These are phyloP conservation scores for Theileria parva DNA, from an alignment of 169 alveolate genomes.

Conservation along the genomic window DNA sequence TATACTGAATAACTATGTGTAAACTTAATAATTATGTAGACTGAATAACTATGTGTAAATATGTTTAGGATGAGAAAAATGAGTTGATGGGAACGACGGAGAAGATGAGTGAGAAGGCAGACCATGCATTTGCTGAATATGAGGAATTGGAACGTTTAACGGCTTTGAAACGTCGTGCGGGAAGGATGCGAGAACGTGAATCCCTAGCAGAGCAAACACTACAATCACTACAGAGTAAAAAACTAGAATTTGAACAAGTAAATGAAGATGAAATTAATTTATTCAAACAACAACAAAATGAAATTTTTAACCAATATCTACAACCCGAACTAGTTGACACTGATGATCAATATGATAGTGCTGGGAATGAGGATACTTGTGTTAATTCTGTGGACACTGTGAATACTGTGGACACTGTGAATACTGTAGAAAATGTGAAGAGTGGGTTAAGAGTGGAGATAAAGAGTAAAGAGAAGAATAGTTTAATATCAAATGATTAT, in stretches of 20 bases:
- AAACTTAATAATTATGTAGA: background rate
- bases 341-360: too few relatives aligned
- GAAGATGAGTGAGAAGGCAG: slow-evolving; percentile 65
- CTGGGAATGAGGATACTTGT: background rate
- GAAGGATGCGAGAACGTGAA: slow-evolving; percentile 65
- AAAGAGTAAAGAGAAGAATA: background rate
- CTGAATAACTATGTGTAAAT: background rate
- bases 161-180: slow-evolving; percentile 60
- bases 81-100: slow-evolving; percentile 56
- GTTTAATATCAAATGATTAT: background rate
- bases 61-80: slow-evolving; percentile 53
- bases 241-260: slow-evolving; percentile 20
- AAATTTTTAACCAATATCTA: slow-evolving; percentile 4
- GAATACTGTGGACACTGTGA: background rate
- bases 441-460: background rate
- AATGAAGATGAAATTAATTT: slow-evolving; percentile 58
- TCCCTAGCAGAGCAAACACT: slow-evolving; percentile 51
- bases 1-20: background rate
- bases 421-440: background rate
- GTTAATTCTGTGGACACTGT: background rate
- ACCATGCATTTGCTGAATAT: slow-evolving; percentile 63
- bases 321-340: background rate
- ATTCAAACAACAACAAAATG: slow-evolving; percentile 46
- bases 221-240: slow-evolving; percentile 27
- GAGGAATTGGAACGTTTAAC: slow-evolving; percentile 61